These are phyloP conservation scores for Lindgomyces ingoldianus DNA, from an alignment of 495 filamentous ascomycete genomes.

Conservation along the genomic window DNA sequence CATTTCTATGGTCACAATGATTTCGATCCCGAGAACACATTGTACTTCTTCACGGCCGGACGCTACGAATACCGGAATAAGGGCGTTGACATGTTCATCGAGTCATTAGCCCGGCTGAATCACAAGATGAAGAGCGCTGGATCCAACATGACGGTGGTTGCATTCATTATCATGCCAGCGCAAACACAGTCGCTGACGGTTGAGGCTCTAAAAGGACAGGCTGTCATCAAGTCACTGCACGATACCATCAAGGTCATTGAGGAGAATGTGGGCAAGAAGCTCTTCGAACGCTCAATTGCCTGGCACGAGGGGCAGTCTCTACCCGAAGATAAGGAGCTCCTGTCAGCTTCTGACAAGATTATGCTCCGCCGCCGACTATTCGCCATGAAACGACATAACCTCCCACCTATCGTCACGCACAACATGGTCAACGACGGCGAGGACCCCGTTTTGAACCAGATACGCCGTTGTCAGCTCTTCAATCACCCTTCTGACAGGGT, in stretches of 20 bases:
- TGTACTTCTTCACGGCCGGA: constrained; percentile 97
- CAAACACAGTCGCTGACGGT: constrained; percentile 96
- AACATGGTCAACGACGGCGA: constrained; percentile 96
- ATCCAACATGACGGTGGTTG: constrained; percentile 94
- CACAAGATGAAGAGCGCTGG: constrained; percentile 81
- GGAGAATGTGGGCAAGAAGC: constrained; percentile 82
- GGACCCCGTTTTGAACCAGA: constrained; percentile 94
- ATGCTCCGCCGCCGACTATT: constrained; percentile 89
- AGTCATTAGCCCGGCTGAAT: constrained; percentile 90
- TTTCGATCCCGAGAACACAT: constrained; percentile 91
- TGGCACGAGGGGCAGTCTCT: constrained; percentile 93
- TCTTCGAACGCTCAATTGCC: constrained; percentile 87
- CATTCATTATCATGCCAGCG: constrained; percentile 98
- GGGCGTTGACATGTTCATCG: constrained; percentile 99
- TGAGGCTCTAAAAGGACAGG: constrained; percentile 93
- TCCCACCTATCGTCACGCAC: constrained; percentile 98
- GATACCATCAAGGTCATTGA: constrained; percentile 92
- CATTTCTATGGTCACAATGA: constrained; percentile 99
- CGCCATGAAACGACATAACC: constrained; percentile 86
- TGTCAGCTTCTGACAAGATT: constrained; percentile 87
- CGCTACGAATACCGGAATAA: constrained; percentile 98
- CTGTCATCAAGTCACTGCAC: constrained; percentile 90
- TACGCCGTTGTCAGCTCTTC: constrained; percentile 93
- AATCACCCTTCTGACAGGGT: constrained; percentile 93
- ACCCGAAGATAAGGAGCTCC: constrained; percentile 93